Evolutionary conservation across 116 monocot species (phyloP).

Genomic region (Papilionanthe hybrid): DNA sequence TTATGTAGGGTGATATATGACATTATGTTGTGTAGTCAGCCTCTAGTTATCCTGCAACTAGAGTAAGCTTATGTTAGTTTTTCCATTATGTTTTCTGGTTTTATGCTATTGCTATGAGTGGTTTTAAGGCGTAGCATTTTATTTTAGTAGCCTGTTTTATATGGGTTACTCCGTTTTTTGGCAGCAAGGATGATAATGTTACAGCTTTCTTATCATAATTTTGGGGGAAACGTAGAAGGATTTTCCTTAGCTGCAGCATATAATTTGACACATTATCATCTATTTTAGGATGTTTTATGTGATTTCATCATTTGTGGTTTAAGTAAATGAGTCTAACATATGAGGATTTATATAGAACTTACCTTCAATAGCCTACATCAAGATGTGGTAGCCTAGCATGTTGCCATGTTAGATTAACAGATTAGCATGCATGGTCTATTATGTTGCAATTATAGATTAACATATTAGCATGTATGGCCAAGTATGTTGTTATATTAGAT

Average conservation of each 20-base stretch:
- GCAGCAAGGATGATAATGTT: not conserved
- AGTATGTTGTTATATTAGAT: no score
- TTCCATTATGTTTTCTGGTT: slow-evolving; percentile 9
- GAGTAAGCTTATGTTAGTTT: slow-evolving; percentile 28
- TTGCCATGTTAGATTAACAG: not conserved
- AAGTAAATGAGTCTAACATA: no score
- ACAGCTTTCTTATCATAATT: slow-evolving; percentile 5
- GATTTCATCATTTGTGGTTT: not conserved
- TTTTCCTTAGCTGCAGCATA: not conserved
- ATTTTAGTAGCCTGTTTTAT: not conserved
- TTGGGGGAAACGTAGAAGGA: not conserved
- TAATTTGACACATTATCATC: not conserved
- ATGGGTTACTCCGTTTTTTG: not conserved
- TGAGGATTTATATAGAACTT: not conserved
- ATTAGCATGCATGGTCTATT: not conserved
- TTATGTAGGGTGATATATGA: slow-evolving; percentile 11
- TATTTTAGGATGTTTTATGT: not conserved
- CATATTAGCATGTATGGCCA: no score
- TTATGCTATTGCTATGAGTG: slow-evolving; percentile 11
- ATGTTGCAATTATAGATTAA: not conserved
- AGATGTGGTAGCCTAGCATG: not conserved
- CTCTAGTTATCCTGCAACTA: slow-evolving; percentile 41
- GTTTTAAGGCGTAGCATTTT: not conserved
- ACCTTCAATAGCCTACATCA: slow-evolving; percentile 10
- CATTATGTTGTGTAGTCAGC: slow-evolving; percentile 13